Evolutionary conservation across 2,329 filamentous ascomycete genomes (phyloP).

Genomic region (Ceratocystis destructans): DNA sequence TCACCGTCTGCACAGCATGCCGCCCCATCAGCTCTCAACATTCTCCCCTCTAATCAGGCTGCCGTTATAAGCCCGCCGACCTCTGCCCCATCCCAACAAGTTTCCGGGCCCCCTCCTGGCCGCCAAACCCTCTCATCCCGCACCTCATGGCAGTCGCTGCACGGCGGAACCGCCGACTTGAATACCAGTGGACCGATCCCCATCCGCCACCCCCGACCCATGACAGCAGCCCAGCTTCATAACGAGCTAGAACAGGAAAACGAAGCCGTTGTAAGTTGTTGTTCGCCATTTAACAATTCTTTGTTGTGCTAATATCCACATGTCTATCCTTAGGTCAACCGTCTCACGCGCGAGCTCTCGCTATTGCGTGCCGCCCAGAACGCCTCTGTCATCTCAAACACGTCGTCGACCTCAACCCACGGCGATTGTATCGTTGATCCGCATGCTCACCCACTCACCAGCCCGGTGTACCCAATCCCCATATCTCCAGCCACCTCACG

Average conservation of each 20-base stretch:
- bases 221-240: constrained; percentile 82
- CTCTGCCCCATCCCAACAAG: constrained; percentile 24
- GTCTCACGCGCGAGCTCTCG: constrained; percentile 75
- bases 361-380: constrained; percentile 62
- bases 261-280: constrained; percentile 62
- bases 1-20: constrained; percentile 26
- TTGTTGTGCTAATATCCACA: not conserved
- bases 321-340: constrained; percentile 55
- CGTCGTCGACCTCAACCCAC: constrained; percentile 47
- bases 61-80: constrained; percentile 30
- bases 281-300: not conserved
- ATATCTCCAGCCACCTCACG: constrained; percentile 29
- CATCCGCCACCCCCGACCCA: constrained; percentile 68
- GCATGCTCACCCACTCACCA: constrained; percentile 41
- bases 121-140: constrained; percentile 13
- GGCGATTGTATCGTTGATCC: constrained; percentile 38
- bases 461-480: constrained; percentile 44
- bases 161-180: constrained; percentile 19
- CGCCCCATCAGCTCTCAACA: constrained; percentile 31
- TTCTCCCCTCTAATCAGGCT: constrained; percentile 43
- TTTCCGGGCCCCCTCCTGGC: constrained; percentile 22
- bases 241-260: constrained; percentile 87
- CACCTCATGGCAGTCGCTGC: constrained; percentile 15
- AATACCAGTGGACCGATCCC: constrained; percentile 47
- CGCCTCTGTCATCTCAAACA: constrained; percentile 50